Evolutionary conservation across 2,329 filamentous ascomycete genomes (phyloP).

Genomic region (Aureobasidium subglaciale): DNA sequence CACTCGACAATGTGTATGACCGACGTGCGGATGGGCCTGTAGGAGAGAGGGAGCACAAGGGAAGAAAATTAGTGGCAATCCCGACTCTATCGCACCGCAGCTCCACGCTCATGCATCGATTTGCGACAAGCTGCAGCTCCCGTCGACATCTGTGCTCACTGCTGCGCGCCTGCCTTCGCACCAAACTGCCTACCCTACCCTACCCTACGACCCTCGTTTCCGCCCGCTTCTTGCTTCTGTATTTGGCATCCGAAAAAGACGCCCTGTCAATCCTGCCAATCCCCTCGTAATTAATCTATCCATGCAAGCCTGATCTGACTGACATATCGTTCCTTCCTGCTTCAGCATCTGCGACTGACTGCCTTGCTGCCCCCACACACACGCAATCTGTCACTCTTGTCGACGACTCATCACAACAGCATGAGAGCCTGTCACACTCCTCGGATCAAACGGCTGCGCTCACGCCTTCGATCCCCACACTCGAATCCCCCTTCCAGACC

Average conservation of each 20-base stretch:
- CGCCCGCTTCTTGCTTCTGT: neutral
- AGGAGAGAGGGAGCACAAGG: constrained; percentile 3
- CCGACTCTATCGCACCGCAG: too few species aligned
- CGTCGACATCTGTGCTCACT: neutral
- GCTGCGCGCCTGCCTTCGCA: neutral
- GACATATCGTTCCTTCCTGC: neutral
- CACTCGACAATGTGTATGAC: constrained; percentile 2
- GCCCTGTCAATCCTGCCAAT: constrained; percentile 7
- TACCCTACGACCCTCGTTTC: neutral
- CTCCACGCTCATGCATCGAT: too few species aligned
- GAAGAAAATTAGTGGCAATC: neutral
- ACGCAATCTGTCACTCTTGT: neutral
- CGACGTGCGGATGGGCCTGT: neutral
- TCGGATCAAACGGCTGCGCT: neutral
- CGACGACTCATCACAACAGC: neutral
- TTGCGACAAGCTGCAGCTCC: neutral
- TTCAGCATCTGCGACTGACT: neutral
- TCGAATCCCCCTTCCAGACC: neutral
- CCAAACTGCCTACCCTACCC: neutral
- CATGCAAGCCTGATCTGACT: neutral
- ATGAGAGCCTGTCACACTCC: neutral
- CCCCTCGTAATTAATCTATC: neutral
- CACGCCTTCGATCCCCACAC: neutral
- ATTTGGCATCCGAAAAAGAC: neutral
- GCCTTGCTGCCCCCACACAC: neutral